A percentile compares a stretch with the other conserved stretches of the same genome.
Evolutionary conservation across 495 filamentous ascomycete species (phyloP).

Genomic region (Pyronema domesticum): DNA sequence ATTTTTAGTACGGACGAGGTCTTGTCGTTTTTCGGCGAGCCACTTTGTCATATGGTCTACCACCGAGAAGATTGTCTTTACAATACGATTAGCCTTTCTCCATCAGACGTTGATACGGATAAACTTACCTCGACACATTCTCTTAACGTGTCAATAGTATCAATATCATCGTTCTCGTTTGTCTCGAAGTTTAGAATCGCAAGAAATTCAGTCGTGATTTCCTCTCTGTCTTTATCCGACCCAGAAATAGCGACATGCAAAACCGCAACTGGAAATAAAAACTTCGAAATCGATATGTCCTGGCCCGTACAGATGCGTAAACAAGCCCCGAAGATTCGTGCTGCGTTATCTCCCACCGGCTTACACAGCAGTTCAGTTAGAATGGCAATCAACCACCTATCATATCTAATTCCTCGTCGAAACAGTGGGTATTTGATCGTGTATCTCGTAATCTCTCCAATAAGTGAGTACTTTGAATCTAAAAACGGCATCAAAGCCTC

Average conservation of each 20-base stretch:
- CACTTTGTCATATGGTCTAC: constrained; percentile 83
- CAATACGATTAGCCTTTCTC: constrained; percentile 2
- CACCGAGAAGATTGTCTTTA: constrained; percentile 69
- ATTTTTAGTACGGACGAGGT: not conserved
- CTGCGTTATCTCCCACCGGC: constrained; percentile 47
- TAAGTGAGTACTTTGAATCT: constrained; percentile 61
- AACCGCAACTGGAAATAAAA: constrained; percentile 68
- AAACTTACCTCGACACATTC: constrained; percentile 59
- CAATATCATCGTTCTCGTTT: constrained; percentile 23
- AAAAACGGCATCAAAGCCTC: constrained; percentile 73
- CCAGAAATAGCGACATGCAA: constrained; percentile 62
- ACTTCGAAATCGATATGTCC: constrained; percentile 65
- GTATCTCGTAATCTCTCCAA: constrained; percentile 30
- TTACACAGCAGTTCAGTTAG: constrained; percentile 66
- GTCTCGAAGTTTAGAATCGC: constrained; percentile 40
- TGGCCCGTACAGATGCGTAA: constrained; percentile 53
- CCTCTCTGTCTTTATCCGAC: constrained; percentile 42
- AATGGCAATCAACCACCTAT: constrained; percentile 60
- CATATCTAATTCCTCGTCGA: constrained; percentile 42
- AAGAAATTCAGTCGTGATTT: constrained; percentile 52
- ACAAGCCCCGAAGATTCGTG: constrained; percentile 59
- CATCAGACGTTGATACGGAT: not conserved
- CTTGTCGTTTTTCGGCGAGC: constrained; percentile 61
- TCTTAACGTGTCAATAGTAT: constrained; percentile 35
- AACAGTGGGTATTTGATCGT: constrained; percentile 61